Evolutionary conservation across 345 rosid species (phyloP), one percentile per base, ranked within the genome.

Genomic region (Lumnitzera racemosa): DNA sequence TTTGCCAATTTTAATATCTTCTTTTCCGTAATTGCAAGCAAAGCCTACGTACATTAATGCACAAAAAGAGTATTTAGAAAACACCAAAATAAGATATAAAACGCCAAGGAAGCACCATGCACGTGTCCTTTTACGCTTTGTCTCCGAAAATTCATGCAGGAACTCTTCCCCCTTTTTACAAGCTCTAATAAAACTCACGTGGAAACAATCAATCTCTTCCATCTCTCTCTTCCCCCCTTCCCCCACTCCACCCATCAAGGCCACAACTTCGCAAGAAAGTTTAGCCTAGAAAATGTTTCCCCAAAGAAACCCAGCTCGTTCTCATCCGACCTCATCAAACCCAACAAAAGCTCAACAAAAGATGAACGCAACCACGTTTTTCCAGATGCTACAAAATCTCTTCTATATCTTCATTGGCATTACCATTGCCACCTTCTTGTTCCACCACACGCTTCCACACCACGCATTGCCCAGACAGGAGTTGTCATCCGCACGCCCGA

Each of bases 331-430:
- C 52, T 25, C 72, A 23, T 23, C 46, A 12, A 27, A 51, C 25
- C 49, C 15, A 46, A 43, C 63, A 15, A 53, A 2, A 23, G 29
- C 58, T 5, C 43, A 3, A 7, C 43, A 36, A 36, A 36, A 36
- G 10, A n/a, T 13, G 47, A 12, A 55, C 51, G 55, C 80, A 81
- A 56, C 53, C 62, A 78, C 58, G 49, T 80, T 72, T 82, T 53
- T 78, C 65, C 80, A 78, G 50, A 72, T 73, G 4, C 76, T 80
- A 47, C 92, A 83, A 64, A 74, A 88, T 3, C 77, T 79, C 24
- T 16, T 81, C 43, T 89, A 72, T 53, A 70, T 86, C 53, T 73
- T 89, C 72, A 46, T 76, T 41, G 94, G 96, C 58, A 72, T 86
- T 70, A 72, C 74, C 72, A 76, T 89, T 60, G 69, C 94, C 1